Conservation (phyloP, 352 stramenopile species). For the Phytophthora pseudosyringae region DNA sequence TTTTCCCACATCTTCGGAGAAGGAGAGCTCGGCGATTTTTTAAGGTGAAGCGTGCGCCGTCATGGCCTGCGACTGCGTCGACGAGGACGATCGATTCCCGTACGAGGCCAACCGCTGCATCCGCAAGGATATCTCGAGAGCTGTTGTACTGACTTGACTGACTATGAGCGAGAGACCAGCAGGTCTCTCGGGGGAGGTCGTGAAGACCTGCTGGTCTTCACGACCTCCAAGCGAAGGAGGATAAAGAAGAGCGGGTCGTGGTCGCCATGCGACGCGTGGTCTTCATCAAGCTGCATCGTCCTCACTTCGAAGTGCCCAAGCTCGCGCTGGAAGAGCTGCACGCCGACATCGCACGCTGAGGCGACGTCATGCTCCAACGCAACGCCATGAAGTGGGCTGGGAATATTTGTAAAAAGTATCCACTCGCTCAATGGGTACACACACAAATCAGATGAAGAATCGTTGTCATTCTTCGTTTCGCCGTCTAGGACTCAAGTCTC, state of each 20-base stretch:
- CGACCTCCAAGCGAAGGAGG: not conserved
- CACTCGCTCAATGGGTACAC: not conserved
- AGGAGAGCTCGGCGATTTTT: slow-evolving; percentile 20
- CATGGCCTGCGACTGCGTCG: slow-evolving; percentile 34
- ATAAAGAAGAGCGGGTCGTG: slow-evolving; percentile 34
- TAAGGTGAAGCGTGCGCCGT: slow-evolving; percentile 28
- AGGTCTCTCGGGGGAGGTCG: too few relatives aligned
- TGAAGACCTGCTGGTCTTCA: too few relatives aligned
- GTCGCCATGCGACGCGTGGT: slow-evolving; percentile 28
- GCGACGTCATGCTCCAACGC: slow-evolving; percentile 45
- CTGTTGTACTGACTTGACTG: slow-evolving; percentile 27
- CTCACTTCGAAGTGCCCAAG: slow-evolving; percentile 26
- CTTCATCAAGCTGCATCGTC: slow-evolving; percentile 38
- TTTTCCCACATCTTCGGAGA: slow-evolving; percentile 36
- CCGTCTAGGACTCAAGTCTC: not conserved
- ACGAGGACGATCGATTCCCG: slow-evolving; percentile 49
- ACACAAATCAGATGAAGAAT: not conserved
- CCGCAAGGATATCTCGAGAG: slow-evolving; percentile 41
- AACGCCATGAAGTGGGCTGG: slow-evolving; percentile 9
- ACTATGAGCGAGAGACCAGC: slow-evolving; percentile 10
- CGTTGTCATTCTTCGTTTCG: slow-evolving; percentile 5
- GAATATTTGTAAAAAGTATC: slow-evolving; percentile 2
- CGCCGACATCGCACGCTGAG: slow-evolving; percentile 36
- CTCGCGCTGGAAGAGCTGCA: slow-evolving; percentile 36
- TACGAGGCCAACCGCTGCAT: slow-evolving; percentile 29